A percentile compares a stretch with the other conserved stretches of the same genome.
phyloP scores from a whole-genome alignment of 2,329 filamentous ascomycete genomes.

The Aspergillus bombycis region DNA sequence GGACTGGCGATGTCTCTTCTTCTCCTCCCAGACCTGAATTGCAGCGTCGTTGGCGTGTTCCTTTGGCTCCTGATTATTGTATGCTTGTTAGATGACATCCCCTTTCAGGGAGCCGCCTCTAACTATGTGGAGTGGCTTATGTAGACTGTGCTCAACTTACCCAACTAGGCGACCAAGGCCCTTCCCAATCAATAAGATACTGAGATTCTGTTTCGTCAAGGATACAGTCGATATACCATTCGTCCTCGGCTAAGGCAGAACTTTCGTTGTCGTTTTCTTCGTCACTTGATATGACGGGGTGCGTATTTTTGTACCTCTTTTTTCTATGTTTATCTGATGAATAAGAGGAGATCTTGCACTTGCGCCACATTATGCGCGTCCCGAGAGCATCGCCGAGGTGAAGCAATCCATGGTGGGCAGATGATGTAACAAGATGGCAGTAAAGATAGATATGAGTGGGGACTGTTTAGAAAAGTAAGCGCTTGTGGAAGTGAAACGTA shows the following conservation, averaged over 20 bases:
- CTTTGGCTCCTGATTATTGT: slow-evolving; percentile 36
- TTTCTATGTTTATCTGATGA: slow-evolving; percentile 13
- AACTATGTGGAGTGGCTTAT: not conserved
- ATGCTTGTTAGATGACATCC: slow-evolving; percentile 13
- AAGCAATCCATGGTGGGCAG: slow-evolving; percentile 24
- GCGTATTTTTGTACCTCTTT: slow-evolving; percentile 11
- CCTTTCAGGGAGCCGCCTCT: not conserved
- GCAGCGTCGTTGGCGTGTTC: slow-evolving; percentile 37
- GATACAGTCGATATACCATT: slow-evolving; percentile 41
- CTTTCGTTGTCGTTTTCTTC: slow-evolving; percentile 16
- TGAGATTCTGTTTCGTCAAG: slow-evolving; percentile 38
- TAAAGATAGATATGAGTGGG: not conserved
- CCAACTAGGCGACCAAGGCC: slow-evolving; percentile 41
- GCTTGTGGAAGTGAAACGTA: not conserved
- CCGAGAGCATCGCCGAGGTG: slow-evolving; percentile 18
- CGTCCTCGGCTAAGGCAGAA: slow-evolving; percentile 28
- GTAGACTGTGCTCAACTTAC: slow-evolving; percentile 29
- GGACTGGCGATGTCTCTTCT: slow-evolving; percentile 19
- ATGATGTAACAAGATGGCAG: not conserved
- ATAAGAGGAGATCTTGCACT: slow-evolving; percentile 23
- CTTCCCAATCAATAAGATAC: slow-evolving; percentile 46
- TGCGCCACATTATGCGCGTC: slow-evolving; percentile 31
- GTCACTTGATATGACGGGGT: slow-evolving; percentile 19
- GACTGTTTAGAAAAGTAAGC: slow-evolving; percentile 2
- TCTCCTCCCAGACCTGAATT: slow-evolving; percentile 33